phyloP scores from a whole-genome alignment of 148 eudicot species.

The Chenopodium berlandieri region DNA sequence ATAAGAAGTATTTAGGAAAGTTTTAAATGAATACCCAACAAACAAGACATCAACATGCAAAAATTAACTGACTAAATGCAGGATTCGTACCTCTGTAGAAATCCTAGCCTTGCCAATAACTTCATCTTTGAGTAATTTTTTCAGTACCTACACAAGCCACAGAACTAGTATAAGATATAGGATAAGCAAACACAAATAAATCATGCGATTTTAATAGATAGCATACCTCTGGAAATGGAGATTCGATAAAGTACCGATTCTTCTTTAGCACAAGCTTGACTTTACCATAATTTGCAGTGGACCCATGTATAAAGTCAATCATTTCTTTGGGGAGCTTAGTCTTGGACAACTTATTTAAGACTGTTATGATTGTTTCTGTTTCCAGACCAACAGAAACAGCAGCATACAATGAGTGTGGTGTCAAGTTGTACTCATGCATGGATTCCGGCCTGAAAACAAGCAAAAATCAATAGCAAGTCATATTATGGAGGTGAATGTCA shows the following conservation, averaged over 20 bases:
- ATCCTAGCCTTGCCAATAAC: conserved; percentile 76
- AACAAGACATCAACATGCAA: neutral
- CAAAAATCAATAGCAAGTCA: conserved; percentile 4
- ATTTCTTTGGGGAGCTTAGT: conserved; percentile 94
- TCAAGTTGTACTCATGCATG: conserved; percentile 94
- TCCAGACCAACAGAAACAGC: conserved; percentile 98
- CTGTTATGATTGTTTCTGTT: conserved; percentile 82
- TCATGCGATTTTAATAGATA: neutral
- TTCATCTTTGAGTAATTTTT: conserved; percentile 72
- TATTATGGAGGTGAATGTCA: neutral
- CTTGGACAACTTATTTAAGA: conserved; percentile 82
- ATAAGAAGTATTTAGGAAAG: neutral
- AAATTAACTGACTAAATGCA: conserved; percentile 6
- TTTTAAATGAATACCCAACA: neutral
- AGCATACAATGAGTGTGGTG: conserved; percentile 93
- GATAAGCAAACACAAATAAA: neutral
- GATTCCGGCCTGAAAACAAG: conserved; percentile 49
- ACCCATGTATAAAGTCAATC: conserved; percentile 86
- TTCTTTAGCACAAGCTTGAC: conserved; percentile 97
- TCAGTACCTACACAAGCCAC: conserved; percentile 60
- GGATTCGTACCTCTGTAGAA: conserved; percentile 53
- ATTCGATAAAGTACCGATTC: conserved; percentile 88
- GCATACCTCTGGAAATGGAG: conserved; percentile 91
- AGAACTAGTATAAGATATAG: neutral
- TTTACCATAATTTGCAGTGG: conserved; percentile 97